Conservation (phyloP, 495 filamentous ascomycete genomes). For the Hypoxylon trugodes region DNA sequence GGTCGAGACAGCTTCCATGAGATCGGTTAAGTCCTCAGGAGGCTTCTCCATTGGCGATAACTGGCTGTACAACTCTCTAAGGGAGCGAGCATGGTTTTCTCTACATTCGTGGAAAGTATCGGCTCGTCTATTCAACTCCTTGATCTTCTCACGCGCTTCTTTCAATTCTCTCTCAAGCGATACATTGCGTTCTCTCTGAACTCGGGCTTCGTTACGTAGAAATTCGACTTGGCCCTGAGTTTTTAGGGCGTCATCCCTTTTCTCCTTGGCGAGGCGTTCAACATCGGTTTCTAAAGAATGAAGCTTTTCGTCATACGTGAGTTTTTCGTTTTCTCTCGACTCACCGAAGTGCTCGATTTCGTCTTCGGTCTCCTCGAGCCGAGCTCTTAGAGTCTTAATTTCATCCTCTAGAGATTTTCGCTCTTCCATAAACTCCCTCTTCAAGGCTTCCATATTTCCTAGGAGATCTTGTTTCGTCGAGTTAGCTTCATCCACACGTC, state of each 20-base stretch:
- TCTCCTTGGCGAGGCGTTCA: constrained; percentile 64
- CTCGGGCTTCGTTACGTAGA: constrained; percentile 62
- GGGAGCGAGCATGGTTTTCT: constrained; percentile 61
- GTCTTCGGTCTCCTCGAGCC: constrained; percentile 86
- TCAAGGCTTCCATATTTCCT: constrained; percentile 90
- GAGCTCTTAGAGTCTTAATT: constrained; percentile 74
- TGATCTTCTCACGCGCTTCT: constrained; percentile 59
- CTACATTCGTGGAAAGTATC: constrained; percentile 55
- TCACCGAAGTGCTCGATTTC: constrained; percentile 87
- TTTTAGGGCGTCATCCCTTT: constrained; percentile 64
- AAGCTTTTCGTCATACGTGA: constrained; percentile 71
- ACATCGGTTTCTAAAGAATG: constrained; percentile 76
- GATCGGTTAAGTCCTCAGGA: constrained; percentile 64
- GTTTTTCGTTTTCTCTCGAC: constrained; percentile 79
- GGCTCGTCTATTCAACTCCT: constrained; percentile 59
- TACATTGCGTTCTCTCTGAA: constrained; percentile 63
- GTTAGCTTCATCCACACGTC: constrained; percentile 79
- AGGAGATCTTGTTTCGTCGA: constrained; percentile 95
- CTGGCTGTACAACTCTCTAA: constrained; percentile 69
- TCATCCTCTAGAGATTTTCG: constrained; percentile 81
- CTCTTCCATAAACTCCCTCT: constrained; percentile 87
- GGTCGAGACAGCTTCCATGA: constrained; percentile 71
- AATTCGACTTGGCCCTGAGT: constrained; percentile 63
- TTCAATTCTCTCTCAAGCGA: constrained; percentile 63
- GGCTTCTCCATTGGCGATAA: constrained; percentile 64